A percentile compares a stretch with the other conserved stretches of the same genome.
These are phyloP conservation scores for Solanum ahanhuiri DNA, from an alignment of 257 asterid species.

Conservation along the genomic window DNA sequence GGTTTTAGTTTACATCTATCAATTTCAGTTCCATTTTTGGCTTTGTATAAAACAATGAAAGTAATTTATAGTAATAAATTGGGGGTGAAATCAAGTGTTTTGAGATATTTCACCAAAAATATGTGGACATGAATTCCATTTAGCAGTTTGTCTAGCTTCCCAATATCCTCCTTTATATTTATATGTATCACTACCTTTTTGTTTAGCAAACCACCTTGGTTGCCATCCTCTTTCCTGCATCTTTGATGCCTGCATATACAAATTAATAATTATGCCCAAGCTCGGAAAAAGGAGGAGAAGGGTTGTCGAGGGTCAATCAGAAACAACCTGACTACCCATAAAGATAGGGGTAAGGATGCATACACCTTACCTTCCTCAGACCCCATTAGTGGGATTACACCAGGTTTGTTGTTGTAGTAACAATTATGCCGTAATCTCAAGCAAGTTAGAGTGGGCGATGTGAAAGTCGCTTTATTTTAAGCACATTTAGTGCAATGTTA, in stretches of 20 bases:
- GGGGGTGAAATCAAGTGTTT: neutral
- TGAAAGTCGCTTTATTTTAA: neutral
- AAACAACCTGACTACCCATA: neutral
- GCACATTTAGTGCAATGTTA: neutral
- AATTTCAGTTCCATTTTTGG: neutral
- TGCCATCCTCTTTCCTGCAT: conserved; percentile 24
- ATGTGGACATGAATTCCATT: conserved; percentile 14
- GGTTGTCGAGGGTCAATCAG: neutral
- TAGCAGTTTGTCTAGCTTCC: conserved; percentile 14
- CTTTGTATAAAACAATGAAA: neutral
- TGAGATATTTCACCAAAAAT: conserved; percentile 10
- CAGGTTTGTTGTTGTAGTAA: neutral
- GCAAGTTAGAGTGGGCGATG: neutral
- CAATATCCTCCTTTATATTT: conserved; percentile 18
- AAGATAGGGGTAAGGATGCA: neutral
- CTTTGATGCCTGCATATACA: conserved; percentile 8
- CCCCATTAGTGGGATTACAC: neutral
- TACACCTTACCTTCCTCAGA: neutral
- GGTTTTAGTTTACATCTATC: neutral
- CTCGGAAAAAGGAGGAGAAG: neutral
- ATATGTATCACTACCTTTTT: conserved; percentile 8
- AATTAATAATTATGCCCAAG: neutral
- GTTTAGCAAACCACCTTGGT: conserved; percentile 18
- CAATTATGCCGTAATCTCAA: neutral
- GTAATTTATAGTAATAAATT: neutral